Conservation (phyloP, 345 rosid genomes). For the Garcia nutans region DNA sequence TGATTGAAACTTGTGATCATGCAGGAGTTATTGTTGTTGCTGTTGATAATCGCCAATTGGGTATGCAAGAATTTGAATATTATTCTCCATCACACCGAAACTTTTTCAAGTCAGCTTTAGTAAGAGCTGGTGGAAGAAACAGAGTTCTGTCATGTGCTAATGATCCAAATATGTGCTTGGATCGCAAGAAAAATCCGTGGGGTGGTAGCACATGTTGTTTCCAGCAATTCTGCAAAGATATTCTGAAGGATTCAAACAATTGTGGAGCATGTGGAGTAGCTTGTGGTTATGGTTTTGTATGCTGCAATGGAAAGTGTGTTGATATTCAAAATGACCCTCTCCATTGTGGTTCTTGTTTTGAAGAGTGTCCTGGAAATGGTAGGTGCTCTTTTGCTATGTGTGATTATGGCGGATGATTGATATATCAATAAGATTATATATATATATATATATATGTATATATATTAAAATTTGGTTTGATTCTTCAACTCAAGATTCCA, state of each 20-base stretch:
- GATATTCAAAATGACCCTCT: conserved; percentile 30
- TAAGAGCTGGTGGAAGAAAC: conserved; percentile 22
- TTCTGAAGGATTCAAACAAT: conserved; percentile 26
- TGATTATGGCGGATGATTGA: conserved; percentile 30
- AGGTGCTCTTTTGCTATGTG: conserved; percentile 31
- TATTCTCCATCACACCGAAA: conserved; percentile 21
- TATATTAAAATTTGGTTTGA: too few relatives aligned
- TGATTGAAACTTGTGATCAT: conserved; percentile 9
- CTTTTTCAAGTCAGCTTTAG: conserved; percentile 18
- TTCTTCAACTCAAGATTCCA: too few relatives aligned
- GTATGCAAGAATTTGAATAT: conserved; percentile 10
- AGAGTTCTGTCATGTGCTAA: conserved; percentile 29
- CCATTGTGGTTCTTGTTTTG: conserved; percentile 36
- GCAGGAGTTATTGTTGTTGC: conserved; percentile 13
- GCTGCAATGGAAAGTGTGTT: conserved; percentile 36
- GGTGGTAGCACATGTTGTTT: conserved; percentile 38
- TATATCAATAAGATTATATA: not conserved
- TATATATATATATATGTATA: too few relatives aligned
- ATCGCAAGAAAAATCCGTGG: conserved; percentile 40
- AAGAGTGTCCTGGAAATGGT: conserved; percentile 20
- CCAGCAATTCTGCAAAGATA: conserved; percentile 28
- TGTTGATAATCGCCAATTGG: not conserved
- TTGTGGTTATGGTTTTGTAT: conserved; percentile 31
- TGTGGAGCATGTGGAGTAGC: conserved; percentile 33
- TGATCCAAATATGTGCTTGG: conserved; percentile 28